These are phyloP conservation scores for Polygonum aviculare DNA, from an alignment of 148 eudicot genomes.

Conservation along the genomic window DNA sequence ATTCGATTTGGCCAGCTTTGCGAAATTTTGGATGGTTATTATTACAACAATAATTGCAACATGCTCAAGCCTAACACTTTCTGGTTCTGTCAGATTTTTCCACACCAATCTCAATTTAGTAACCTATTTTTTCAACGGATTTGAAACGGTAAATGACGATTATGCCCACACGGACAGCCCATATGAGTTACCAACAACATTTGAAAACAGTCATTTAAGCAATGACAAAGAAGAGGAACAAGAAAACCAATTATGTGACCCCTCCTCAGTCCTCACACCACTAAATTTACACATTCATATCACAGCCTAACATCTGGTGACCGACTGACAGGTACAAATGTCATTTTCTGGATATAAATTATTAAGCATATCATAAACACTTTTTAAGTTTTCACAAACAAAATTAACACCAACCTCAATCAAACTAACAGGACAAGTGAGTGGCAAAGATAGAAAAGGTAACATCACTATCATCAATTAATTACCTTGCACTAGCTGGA, in stretches of 20 bases:
- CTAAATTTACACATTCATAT: neutral
- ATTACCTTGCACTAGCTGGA: constrained; percentile 12
- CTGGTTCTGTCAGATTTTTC: neutral
- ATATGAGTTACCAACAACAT: neutral
- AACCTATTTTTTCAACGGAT: neutral
- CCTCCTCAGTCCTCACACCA: neutral
- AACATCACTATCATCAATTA: neutral
- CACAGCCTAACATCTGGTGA: constrained; percentile 5
- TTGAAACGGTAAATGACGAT: neutral
- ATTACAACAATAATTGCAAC: constrained; percentile 5
- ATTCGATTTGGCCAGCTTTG: constrained; percentile 5
- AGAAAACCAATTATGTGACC: neutral
- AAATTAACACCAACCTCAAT: neutral
- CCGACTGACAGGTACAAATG: neutral
- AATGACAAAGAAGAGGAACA: neutral
- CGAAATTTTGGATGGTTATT: constrained; percentile 4
- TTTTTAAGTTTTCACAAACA: neutral
- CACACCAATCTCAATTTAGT: neutral
- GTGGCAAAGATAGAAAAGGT: neutral
- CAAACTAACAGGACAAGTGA: neutral
- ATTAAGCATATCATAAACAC: neutral
- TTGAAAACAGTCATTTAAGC: neutral
- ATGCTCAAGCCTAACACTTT: constrained; percentile 2
- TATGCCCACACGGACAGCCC: neutral
- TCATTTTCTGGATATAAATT: neutral